Conservation (phyloP, 108 stramenopile species). For the Phaeodactylum tricornutum region DNA sequence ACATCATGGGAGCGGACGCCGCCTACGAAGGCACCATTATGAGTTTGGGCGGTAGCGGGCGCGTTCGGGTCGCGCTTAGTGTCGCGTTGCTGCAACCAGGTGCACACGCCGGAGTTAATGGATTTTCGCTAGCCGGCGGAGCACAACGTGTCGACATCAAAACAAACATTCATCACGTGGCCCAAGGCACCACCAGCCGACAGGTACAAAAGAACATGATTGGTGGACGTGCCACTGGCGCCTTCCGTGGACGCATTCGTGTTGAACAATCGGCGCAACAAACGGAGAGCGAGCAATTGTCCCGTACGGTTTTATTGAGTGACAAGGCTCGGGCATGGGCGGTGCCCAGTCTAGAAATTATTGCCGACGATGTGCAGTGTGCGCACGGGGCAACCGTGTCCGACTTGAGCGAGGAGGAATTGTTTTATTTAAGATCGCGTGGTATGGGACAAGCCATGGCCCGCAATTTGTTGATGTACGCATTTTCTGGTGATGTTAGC, state of each 20-base stretch:
- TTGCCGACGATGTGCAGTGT: slow-evolving; percentile 92
- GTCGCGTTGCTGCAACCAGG: slow-evolving; percentile 57
- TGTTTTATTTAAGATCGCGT: slow-evolving; percentile 86
- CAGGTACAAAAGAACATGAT: slow-evolving; percentile 91
- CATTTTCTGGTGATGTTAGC: slow-evolving; percentile 75
- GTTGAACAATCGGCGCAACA: slow-evolving; percentile 90
- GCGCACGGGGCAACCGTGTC: slow-evolving; percentile 94
- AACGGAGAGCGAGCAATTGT: slow-evolving; percentile 85
- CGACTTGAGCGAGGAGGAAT: slow-evolving; percentile 89
- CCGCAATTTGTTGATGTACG: slow-evolving; percentile 81
- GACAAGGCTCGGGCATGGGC: slow-evolving; percentile 78
- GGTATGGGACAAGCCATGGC: slow-evolving; percentile 66
- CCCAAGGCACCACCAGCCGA: slow-evolving; percentile 58
- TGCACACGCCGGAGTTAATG: slow-evolving; percentile 52
- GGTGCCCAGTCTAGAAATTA: slow-evolving; percentile 90
- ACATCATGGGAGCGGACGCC: slow-evolving; percentile 59
- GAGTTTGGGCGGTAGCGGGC: slow-evolving; percentile 75
- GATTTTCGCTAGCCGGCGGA: slow-evolving; percentile 71
- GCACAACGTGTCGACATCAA: slow-evolving; percentile 78
- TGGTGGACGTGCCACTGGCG: slow-evolving; percentile 69
- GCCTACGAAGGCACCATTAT: slow-evolving; percentile 51
- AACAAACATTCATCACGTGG: slow-evolving; percentile 87
- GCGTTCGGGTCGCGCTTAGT: slow-evolving; percentile 52
- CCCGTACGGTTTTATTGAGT: slow-evolving; percentile 76
- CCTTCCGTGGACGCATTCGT: slow-evolving; percentile 90